These are phyloP conservation scores for Heliocybe sulcata DNA, from an alignment of 1,284 basidiomycete species.

Conservation along the genomic window DNA sequence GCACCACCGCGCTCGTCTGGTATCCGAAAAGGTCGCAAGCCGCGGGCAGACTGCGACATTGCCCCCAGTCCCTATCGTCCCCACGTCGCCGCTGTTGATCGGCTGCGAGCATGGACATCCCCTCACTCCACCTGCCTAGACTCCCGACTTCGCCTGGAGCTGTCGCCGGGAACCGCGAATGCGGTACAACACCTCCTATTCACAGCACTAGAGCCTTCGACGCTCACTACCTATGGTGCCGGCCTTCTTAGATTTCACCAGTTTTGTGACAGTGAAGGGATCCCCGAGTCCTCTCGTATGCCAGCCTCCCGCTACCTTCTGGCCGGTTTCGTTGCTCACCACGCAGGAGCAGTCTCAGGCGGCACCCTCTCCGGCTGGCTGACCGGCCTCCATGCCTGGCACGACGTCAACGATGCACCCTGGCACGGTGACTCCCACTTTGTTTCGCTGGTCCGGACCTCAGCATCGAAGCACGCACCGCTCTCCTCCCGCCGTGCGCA, in stretches of 20 bases:
- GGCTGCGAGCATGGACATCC: neutral
- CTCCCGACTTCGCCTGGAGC: neutral
- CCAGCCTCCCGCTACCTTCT: constrained; percentile 11
- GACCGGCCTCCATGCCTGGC: constrained; percentile 19
- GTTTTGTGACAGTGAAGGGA: constrained; percentile 6
- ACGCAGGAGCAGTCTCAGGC: constrained; percentile 12
- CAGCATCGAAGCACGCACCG: constrained; percentile 13
- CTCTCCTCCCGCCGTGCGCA: constrained; percentile 2
- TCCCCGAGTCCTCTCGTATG: constrained; percentile 8
- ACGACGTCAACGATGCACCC: constrained; percentile 15
- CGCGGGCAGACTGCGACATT: neutral
- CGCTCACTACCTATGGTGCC: constrained; percentile 7
- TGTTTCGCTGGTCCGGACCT: constrained; percentile 1
- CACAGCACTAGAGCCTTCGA: neutral
- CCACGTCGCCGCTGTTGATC: neutral
- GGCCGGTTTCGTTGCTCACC: constrained; percentile 6
- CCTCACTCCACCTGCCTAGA: neutral
- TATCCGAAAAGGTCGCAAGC: neutral
- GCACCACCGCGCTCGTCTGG: neutral
- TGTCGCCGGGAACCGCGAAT: neutral
- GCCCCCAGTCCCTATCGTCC: neutral
- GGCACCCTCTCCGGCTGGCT: constrained; percentile 17
- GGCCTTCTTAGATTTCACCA: constrained; percentile 10
- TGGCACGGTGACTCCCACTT: constrained; percentile 19
- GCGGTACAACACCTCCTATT: neutral